Evolutionary conservation across 2,329 filamentous ascomycete genomes (phyloP).

Genomic region (Coleophoma eucalyptorum): DNA sequence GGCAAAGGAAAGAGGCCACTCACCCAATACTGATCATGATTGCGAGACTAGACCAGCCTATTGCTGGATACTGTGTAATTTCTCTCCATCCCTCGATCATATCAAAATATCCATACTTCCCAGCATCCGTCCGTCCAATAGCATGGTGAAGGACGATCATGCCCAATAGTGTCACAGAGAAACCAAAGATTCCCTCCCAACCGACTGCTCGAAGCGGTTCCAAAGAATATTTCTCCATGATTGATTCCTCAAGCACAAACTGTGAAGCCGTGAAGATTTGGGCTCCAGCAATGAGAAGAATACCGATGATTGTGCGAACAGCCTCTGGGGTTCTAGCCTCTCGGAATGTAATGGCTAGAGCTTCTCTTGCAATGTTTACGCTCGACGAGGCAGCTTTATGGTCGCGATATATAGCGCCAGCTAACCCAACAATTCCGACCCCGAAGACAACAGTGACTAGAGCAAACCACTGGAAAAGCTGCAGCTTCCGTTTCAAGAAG

Average conservation of each 20-base stretch:
- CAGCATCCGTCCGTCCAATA: conserved; percentile 71
- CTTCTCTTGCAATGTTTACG: conserved; percentile 32
- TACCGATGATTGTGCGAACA: conserved; percentile 71
- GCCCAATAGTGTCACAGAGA: conserved; percentile 69
- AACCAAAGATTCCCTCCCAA: conserved; percentile 94
- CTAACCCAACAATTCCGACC: conserved; percentile 85
- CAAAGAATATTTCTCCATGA: conserved; percentile 74
- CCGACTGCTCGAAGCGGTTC: conserved; percentile 83
- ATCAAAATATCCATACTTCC: conserved; percentile 84
- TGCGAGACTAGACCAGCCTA: conserved; percentile 74
- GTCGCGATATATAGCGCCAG: conserved; percentile 77
- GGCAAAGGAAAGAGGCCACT: conserved; percentile 26
- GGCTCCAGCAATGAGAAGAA: conserved; percentile 85
- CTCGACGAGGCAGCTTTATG: conserved; percentile 32
- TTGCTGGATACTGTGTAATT: conserved; percentile 66
- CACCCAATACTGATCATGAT: conserved; percentile 99
- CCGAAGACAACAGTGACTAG: conserved; percentile 83
- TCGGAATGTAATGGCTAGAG: conserved; percentile 34
- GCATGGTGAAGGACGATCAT: conserved; percentile 79
- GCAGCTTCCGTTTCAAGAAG: conserved; percentile 77
- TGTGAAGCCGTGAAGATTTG: conserved; percentile 97
- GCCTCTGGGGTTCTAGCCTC: conserved; percentile 49
- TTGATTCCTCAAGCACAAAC: conserved; percentile 93
- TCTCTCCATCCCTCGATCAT: conserved; percentile 80
- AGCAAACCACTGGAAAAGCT: conserved; percentile 88